A percentile compares a stretch with the other conserved stretches of the same genome.
These are phyloP conservation scores for Suhomyces coccinellae DNA, from an alignment of 1,139 yeast genomes.

Conservation along the genomic window DNA sequence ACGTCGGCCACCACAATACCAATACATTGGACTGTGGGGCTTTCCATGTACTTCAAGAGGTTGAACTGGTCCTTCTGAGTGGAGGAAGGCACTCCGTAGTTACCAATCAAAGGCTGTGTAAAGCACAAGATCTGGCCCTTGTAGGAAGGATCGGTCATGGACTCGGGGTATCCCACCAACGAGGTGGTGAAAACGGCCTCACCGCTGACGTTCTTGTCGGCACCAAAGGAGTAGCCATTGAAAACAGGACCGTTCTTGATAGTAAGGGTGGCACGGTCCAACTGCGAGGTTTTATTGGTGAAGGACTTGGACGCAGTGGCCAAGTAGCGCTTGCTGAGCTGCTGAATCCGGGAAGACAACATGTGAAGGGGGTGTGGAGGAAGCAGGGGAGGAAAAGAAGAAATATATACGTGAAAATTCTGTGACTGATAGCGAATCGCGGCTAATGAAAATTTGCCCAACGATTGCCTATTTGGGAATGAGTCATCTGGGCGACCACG, in stretches of 20 bases:
- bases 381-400: constrained; percentile 6
- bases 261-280: constrained; percentile 86
- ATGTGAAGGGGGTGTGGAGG: constrained; percentile 1
- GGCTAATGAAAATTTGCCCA: constrained; percentile 30
- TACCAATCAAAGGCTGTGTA: constrained; percentile 96
- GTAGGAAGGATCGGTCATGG: constrained; percentile 98
- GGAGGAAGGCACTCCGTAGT: constrained; percentile 95
- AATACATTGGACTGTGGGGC: constrained; percentile 87
- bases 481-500: constrained; percentile 16
- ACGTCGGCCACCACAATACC: constrained; percentile 97
- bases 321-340: constrained; percentile 25
- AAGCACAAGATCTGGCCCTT: constrained; percentile 94
- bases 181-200: constrained; percentile 98
- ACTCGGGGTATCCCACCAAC: constrained; percentile 95
- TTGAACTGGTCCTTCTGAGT: constrained; percentile 78
- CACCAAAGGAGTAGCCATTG: constrained; percentile 93
- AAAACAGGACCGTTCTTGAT: constrained; percentile 93
- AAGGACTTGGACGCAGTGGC: constrained; percentile 43
- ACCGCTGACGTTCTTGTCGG: constrained; percentile 86
- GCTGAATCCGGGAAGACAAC: constrained; percentile 7
- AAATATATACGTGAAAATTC: constrained; percentile 11
- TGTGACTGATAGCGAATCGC: constrained; percentile 40
- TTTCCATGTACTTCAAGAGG: constrained; percentile 85
- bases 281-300: constrained; percentile 39
- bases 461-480: constrained; percentile 35